Percentiles rank a stretch among this genome's conserved stretches.
These are phyloP conservation scores for Aspergillus sp. DNA, from an alignment of 2,329 filamentous ascomycete genomes.

Conservation along the genomic window DNA sequence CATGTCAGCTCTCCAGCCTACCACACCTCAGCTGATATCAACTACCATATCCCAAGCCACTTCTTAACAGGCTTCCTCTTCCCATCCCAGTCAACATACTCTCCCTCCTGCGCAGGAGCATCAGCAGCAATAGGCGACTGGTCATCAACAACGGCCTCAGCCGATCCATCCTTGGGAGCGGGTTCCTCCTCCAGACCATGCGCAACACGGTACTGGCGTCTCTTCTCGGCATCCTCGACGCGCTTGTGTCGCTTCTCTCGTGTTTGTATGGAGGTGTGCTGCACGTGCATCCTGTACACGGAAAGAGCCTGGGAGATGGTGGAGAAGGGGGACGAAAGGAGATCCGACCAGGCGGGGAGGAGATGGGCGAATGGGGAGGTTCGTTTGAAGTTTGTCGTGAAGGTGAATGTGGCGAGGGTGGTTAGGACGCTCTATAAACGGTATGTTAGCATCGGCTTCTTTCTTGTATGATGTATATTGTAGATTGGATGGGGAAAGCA, in stretches of 20 bases:
- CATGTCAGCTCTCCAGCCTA: too few relatives aligned
- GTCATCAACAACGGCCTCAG: slow-evolving; percentile 27
- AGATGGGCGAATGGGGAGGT: slow-evolving; percentile 77
- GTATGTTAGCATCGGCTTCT: too few relatives aligned
- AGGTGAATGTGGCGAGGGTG: slow-evolving; percentile 66
- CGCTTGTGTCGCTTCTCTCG: slow-evolving; percentile 67
- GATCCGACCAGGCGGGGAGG: slow-evolving; percentile 65
- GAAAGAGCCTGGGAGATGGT: slow-evolving; percentile 63
- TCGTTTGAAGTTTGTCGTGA: slow-evolving; percentile 71
- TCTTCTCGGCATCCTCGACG: slow-evolving; percentile 83
- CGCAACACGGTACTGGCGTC: slow-evolving; percentile 76
- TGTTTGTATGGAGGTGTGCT: slow-evolving; percentile 64
- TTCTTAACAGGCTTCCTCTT: slow-evolving; percentile 63
- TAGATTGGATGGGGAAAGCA: slow-evolving; percentile 18
- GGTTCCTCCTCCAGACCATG: slow-evolving; percentile 66
- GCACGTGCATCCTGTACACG: slow-evolving; percentile 72
- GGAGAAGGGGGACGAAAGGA: slow-evolving; percentile 64
- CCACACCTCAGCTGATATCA: not conserved
- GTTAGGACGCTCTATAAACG: slow-evolving; percentile 58
- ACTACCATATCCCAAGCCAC: slow-evolving; percentile 76
- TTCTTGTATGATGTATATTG: slow-evolving; percentile 12
- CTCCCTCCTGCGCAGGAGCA: slow-evolving; percentile 23
- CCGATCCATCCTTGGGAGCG: slow-evolving; percentile 33
- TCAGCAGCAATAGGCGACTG: slow-evolving; percentile 35
- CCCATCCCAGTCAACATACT: slow-evolving; percentile 32